Evolutionary conservation across 1,139 yeast genomes (phyloP).

Genomic region (Candida sp.): DNA sequence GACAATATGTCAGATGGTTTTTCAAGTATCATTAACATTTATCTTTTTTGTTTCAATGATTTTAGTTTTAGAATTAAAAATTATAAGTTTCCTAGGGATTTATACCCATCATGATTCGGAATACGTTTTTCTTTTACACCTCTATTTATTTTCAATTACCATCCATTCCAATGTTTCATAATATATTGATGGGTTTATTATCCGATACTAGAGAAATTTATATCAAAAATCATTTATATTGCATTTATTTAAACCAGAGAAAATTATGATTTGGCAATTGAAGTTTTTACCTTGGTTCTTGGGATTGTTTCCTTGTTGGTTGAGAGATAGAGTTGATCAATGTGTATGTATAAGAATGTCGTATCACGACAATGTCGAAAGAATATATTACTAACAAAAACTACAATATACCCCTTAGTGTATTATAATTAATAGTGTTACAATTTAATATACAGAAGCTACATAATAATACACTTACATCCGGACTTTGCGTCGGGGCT

Average conservation of each 20-base stretch:
- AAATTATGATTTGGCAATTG: no score
- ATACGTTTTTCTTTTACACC: neutral
- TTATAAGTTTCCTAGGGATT: neutral
- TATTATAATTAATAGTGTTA: neutral
- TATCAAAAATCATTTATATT: conserved; percentile 2
- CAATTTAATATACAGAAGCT: conserved; percentile 3
- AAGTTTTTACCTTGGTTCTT: neutral
- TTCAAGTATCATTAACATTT: neutral
- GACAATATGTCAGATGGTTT: neutral
- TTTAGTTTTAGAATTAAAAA: neutral
- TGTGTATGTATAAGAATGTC: conserved; percentile 1
- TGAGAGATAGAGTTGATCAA: conserved; percentile 2
- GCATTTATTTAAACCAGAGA: neutral
- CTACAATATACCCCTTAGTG: no score
- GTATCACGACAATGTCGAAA: no score
- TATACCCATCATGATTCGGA: neutral
- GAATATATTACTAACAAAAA: no score
- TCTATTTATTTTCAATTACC: neutral
- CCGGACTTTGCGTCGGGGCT: conserved; percentile 22
- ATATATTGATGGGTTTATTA: neutral
- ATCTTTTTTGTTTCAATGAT: neutral
- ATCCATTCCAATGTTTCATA: neutral
- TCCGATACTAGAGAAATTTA: neutral
- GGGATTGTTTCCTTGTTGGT: neutral
- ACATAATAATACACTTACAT: conserved; percentile 26